Conservation (phyloP, 495 filamentous ascomycete species). For the Penicilliopsis zonata region DNA sequence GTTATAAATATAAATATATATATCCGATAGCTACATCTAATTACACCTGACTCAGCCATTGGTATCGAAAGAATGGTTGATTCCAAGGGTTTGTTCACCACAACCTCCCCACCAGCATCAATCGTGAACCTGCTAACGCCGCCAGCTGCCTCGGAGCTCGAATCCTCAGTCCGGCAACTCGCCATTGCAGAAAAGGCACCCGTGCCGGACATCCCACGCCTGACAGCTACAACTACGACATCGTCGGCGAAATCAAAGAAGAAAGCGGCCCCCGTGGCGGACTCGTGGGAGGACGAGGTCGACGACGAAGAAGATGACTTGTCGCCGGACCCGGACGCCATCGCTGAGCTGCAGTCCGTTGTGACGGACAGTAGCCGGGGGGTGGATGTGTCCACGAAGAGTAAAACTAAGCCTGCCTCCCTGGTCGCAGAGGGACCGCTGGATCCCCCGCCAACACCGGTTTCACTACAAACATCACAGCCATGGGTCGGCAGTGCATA, state of each 20-base stretch:
- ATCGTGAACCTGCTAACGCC: background rate
- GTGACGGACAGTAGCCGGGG: background rate
- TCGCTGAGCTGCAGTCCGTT: background rate
- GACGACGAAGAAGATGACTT: slow-evolving; percentile 3
- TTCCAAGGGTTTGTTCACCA: slow-evolving; percentile 11
- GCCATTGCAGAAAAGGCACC: slow-evolving; percentile 27
- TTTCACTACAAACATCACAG: slow-evolving; percentile 34
- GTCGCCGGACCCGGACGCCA: background rate
- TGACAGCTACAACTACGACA: slow-evolving; percentile 1
- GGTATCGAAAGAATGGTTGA: background rate
- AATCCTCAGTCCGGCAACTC: slow-evolving; percentile 33
- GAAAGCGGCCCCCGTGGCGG: slow-evolving; percentile 45
- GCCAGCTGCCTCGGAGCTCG: slow-evolving; percentile 22
- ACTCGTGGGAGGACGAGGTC: slow-evolving; percentile 80
- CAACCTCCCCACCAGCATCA: slow-evolving; percentile 1
- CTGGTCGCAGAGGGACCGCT: slow-evolving; percentile 27
- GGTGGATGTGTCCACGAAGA: slow-evolving; percentile 2
- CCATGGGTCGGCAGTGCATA: slow-evolving; percentile 17
- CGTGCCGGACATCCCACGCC: slow-evolving; percentile 17
- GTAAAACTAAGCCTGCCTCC: slow-evolving; percentile 13
- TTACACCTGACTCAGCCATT: background rate
- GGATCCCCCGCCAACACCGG: slow-evolving; percentile 51
- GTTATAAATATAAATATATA: no score
- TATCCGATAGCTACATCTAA: background rate
- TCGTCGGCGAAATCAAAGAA: slow-evolving; percentile 14